These are phyloP conservation scores for Colletotrichum sp. DNA, from an alignment of 2,329 filamentous ascomycete species.

Conservation along the genomic window DNA sequence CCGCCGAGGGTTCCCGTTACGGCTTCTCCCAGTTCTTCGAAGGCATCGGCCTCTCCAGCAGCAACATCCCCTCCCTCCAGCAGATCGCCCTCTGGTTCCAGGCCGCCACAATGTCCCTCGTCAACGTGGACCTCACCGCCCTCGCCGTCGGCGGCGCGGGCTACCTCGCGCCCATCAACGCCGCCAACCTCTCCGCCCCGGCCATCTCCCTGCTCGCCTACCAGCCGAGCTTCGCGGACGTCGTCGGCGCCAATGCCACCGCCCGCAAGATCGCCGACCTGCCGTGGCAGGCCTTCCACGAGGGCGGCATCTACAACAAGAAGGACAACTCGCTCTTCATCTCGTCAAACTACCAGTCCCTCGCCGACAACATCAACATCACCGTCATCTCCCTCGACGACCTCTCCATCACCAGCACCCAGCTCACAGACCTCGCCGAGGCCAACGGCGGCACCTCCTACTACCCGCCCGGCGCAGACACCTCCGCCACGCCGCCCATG, in stretches of 20 bases:
- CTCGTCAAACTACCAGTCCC: constrained; percentile 18
- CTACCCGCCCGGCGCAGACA: constrained; percentile 20
- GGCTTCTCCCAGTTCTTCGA: constrained; percentile 15
- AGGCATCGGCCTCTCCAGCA: neutral
- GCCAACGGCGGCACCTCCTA: constrained; percentile 25
- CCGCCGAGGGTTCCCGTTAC: constrained; percentile 10
- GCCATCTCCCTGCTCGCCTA: constrained; percentile 16
- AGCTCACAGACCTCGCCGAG: constrained; percentile 23
- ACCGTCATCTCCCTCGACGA: constrained; percentile 25
- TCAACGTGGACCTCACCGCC: constrained; percentile 15
- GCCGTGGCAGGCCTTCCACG: constrained; percentile 21
- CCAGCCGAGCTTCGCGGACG: constrained; percentile 5
- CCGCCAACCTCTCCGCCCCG: constrained; percentile 4
- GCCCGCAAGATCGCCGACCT: constrained; percentile 17
- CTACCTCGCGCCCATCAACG: constrained; percentile 18
- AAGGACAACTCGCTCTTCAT: constrained; percentile 19
- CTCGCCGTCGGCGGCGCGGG: constrained; percentile 16
- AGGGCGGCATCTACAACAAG: constrained; percentile 22
- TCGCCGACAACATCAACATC: constrained; percentile 18
- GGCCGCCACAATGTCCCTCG: constrained; percentile 8
- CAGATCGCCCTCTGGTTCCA: constrained; percentile 5
- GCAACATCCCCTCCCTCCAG: neutral
- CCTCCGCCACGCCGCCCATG: constrained; percentile 20
- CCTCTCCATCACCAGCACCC: constrained; percentile 20
- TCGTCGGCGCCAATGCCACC: constrained; percentile 13